Percentiles rank a stretch among this genome's conserved stretches.
These are phyloP conservation scores for Penicillium vulpinum DNA, from an alignment of 2,329 filamentous ascomycete genomes.

Conservation along the genomic window DNA sequence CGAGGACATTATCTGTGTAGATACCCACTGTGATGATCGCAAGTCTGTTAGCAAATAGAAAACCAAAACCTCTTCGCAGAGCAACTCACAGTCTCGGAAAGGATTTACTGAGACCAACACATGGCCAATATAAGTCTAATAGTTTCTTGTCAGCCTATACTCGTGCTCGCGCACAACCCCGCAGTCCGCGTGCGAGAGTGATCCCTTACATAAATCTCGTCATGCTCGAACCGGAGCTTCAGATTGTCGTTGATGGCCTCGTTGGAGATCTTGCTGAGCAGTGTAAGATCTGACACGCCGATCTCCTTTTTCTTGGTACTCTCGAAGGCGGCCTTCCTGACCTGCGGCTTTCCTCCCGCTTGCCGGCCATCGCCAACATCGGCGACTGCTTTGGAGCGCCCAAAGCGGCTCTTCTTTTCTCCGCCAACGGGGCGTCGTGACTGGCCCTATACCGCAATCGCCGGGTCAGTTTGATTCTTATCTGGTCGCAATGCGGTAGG, in stretches of 20 bases:
- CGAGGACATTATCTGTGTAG: slow-evolving; percentile 91
- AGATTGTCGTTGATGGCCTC: slow-evolving; percentile 99
- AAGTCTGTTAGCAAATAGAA: slow-evolving; percentile 37
- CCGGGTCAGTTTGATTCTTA: slow-evolving; percentile 19
- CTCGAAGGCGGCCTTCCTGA: slow-evolving; percentile 95
- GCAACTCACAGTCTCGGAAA: slow-evolving; percentile 75
- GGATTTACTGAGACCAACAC: slow-evolving; percentile 98
- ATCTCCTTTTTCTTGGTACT: slow-evolving; percentile 99
- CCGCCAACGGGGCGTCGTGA: slow-evolving; percentile 46
- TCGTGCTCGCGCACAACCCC: slow-evolving; percentile 14
- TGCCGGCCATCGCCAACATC: slow-evolving; percentile 47
- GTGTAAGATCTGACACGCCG: slow-evolving; percentile 92
- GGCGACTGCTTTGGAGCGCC: slow-evolving; percentile 44
- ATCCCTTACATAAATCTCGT: slow-evolving; percentile 79
- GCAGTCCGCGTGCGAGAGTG: slow-evolving; percentile 13
- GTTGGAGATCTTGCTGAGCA: slow-evolving; percentile 98
- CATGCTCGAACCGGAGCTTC: slow-evolving; percentile 96
- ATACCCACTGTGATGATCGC: slow-evolving; percentile 67
- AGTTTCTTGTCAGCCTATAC: slow-evolving; percentile 16
- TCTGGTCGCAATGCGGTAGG: neutral
- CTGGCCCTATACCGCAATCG: slow-evolving; percentile 36
- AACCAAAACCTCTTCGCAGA: neutral
- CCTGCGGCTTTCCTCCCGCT: slow-evolving; percentile 60
- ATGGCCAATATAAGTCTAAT: slow-evolving; percentile 94
- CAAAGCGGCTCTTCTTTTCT: slow-evolving; percentile 46